These are phyloP conservation scores for Megacollybia platyphylla DNA, from an alignment of 1,284 basidiomycete species.

Conservation along the genomic window DNA sequence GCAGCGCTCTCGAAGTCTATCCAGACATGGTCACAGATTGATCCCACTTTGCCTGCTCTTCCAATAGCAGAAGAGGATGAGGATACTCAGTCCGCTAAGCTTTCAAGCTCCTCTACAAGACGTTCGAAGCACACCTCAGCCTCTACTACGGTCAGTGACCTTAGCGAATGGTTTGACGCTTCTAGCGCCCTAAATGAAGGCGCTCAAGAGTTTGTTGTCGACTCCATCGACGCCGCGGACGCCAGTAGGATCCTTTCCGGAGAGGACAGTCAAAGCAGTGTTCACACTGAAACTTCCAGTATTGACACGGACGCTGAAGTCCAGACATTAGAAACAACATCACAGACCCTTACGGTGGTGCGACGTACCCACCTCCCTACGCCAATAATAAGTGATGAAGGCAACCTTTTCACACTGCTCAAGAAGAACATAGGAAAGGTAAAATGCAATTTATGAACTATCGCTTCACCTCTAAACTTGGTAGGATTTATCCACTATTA, in stretches of 20 bases:
- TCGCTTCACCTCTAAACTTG: constrained; percentile 6
- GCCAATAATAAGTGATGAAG: constrained; percentile 67
- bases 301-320: constrained; percentile 33
- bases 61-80: constrained; percentile 40
- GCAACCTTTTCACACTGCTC: constrained; percentile 74
- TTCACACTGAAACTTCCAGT: constrained; percentile 28
- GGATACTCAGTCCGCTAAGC: constrained; percentile 8
- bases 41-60: constrained; percentile 27
- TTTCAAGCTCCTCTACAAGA: constrained; percentile 19
- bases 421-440: constrained; percentile 93
- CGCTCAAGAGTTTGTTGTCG: constrained; percentile 59
- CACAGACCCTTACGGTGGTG: constrained; percentile 20
- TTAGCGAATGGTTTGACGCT: constrained; percentile 66
- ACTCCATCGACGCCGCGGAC: constrained; percentile 29
- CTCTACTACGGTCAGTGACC: constrained; percentile 42
- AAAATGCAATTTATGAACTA: constrained; percentile 2
- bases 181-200: constrained; percentile 29
- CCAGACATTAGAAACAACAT: constrained; percentile 12
- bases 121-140: constrained; percentile 35
- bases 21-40: constrained; percentile 21
- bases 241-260: constrained; percentile 18
- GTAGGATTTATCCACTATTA: constrained; percentile 76
- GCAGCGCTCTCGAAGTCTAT: constrained; percentile 33
- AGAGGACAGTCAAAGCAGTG: constrained; percentile 25
- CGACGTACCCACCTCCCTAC: constrained; percentile 58